Base-by-base conservation (phyloP, 352 stramenopile genomes). In the Phytophthora brassicae region DNA sequence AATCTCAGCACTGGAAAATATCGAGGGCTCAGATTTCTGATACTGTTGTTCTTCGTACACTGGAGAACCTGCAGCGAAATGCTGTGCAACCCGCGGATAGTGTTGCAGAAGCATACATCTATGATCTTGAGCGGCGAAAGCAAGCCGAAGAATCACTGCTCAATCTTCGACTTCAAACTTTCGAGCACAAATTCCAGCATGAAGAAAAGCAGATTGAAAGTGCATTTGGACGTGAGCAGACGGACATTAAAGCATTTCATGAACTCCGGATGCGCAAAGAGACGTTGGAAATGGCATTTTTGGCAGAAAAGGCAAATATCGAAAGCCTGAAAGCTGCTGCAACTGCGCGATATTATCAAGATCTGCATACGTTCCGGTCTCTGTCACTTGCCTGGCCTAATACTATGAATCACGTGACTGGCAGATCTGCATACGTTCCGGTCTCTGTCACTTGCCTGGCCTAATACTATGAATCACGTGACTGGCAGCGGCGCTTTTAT, bases 341-440 rank as follows among this genome's bases (percentile, higher is more conserved):
- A 19, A 84, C 75, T 23, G 74, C 77, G 12, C 71, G 75, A 12
- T 91, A 86, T 50, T 91, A 87, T 33, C 75, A 89, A 44, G 81
- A 91, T 36, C 26, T 91, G 16, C 64, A 87, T 9, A 59, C 70
- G 0, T 84, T 89, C 29, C 77, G 79, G 16, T 77, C 75, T 1
- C 55, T 89, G 12, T 58, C 41, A 20, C 23, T 63, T 11, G 47
- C 59, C 28, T 72, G 57, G 64, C 59, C 57, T 28, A 28, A 24
- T 14, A 31, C 14, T 20, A 35, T 38, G 17, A 17, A 14, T 33
- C 28, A 6, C 8, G 35, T 7, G 9, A 60, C 1, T 22, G 42
- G 31, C 5, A 5, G 41, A 91, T 36, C 26, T 91, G 16, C 64
- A 87, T 9, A 59, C 70, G 0, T 84, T 89, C 29, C 77, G 79